Percentiles rank a stretch among this genome's conserved stretches.
phyloP scores from a whole-genome alignment of 192 early-diverging fungal genomes.

The Borealophlyctis nickersoniae region DNA sequence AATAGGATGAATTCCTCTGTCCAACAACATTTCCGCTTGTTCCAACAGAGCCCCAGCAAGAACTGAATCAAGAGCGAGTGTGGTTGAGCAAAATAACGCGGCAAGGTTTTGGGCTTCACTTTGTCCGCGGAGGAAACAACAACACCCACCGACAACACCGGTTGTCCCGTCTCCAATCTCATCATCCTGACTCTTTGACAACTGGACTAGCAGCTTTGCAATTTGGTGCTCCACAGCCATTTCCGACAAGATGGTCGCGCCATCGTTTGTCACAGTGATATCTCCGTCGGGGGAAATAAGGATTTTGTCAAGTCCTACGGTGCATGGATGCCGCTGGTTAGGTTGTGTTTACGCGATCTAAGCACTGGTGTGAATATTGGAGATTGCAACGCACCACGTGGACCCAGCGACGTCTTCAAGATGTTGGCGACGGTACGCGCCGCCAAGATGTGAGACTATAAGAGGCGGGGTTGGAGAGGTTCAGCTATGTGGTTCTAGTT shows the following conservation, averaged over 20 bases:
- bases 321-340: neutral
- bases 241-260: conserved; percentile 94
- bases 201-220: conserved; percentile 94
- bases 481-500: conserved; percentile 7
- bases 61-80: conserved; percentile 52
- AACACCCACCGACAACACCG: conserved; percentile 86
- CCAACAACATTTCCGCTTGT: conserved; percentile 91
- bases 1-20: conserved; percentile 97
- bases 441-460: conserved; percentile 94
- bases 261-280: conserved; percentile 99
- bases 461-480: conserved; percentile 1
- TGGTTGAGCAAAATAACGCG: conserved; percentile 2
- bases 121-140: conserved; percentile 1
- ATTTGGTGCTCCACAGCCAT: conserved; percentile 99
- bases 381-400: conserved; percentile 70
- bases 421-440: conserved; percentile 97
- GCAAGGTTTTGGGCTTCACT: neutral
- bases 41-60: conserved; percentile 96
- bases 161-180: conserved; percentile 99
- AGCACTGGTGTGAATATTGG: conserved; percentile 13
- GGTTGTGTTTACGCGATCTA: neutral
- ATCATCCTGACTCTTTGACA: conserved; percentile 98
- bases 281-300: conserved; percentile 99
- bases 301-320: conserved; percentile 94
- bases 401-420: conserved; percentile 96